Conservation (phyloP, 805 yeast species). For the Yarrowia porcina region DNA sequence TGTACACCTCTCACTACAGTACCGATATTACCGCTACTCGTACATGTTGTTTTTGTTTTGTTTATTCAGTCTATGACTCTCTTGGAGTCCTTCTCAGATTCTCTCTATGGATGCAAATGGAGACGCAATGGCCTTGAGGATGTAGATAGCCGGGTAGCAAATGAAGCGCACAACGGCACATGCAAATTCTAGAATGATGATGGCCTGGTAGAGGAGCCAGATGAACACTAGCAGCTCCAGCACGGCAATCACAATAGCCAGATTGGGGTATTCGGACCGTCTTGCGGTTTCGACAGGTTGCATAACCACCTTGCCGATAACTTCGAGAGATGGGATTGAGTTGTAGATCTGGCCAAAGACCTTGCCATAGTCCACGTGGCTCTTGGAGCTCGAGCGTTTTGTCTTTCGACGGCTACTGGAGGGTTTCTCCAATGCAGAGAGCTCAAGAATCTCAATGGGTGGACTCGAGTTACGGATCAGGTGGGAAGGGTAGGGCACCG, state of each 20-base stretch:
- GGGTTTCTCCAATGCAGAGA: not conserved
- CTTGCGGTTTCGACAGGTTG: not conserved
- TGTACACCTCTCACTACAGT: too few species aligned
- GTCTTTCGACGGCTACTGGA: not conserved
- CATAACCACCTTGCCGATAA: not conserved
- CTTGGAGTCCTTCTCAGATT: not conserved
- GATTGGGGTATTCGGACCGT: not conserved
- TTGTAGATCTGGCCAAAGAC: not conserved
- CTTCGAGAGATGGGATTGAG: not conserved
- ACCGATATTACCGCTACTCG: too few species aligned
- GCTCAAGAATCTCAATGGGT: constrained; percentile 1
- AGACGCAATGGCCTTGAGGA: constrained; percentile 16
- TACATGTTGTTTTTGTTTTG: too few species aligned
- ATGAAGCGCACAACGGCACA: constrained; percentile 29
- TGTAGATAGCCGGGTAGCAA: constrained; percentile 31
- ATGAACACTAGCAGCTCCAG: constrained; percentile 28
- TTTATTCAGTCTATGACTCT: not conserved
- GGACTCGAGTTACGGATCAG: not conserved
- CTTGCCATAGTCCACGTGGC: not conserved
- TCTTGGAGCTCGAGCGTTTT: not conserved
- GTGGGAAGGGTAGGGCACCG: not conserved
- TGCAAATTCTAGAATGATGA: constrained; percentile 28
- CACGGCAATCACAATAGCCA: not conserved
- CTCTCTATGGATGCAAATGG: not conserved
- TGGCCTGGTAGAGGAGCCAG: constrained; percentile 27